These are phyloP conservation scores for Sphagnum magellanicum DNA, from an alignment of 228 moss, liverwort and hornwort species.

Conservation along the genomic window DNA sequence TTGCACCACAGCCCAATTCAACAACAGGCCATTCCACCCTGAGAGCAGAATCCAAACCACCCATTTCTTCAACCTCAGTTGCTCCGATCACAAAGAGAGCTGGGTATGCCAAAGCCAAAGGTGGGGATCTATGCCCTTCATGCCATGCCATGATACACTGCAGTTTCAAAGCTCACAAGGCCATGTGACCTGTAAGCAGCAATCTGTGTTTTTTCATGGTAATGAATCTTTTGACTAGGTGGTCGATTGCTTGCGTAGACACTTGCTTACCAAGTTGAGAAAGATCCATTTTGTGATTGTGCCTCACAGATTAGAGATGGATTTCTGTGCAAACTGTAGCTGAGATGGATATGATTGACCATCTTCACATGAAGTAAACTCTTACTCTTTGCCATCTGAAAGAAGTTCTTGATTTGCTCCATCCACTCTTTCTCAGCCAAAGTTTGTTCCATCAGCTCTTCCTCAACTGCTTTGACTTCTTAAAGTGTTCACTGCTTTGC, in stretches of 20 bases:
- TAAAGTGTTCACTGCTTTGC: no score
- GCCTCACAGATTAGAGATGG: background rate
- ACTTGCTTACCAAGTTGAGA: no score
- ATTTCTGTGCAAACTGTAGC: background rate
- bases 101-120: background rate
- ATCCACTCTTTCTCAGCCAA: no score
- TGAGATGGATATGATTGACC: no score
- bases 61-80: conserved; percentile 29
- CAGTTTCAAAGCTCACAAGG: background rate
- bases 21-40: conserved; percentile 4
- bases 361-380: no score
- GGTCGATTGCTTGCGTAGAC: no score
- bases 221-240: no score
- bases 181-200: background rate
- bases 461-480: no score
- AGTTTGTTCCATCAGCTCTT: no score
- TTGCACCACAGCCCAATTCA: conserved; percentile 12
- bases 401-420: no score
- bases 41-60: conserved; percentile 8
- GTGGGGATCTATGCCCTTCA: background rate
- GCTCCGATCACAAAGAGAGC: conserved; percentile 2
- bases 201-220: no score
- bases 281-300: background rate
- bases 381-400: no score
- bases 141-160: background rate